Conservation (phyloP, 768 basidiomycete genomes). For the Lenzites betulinus region DNA sequence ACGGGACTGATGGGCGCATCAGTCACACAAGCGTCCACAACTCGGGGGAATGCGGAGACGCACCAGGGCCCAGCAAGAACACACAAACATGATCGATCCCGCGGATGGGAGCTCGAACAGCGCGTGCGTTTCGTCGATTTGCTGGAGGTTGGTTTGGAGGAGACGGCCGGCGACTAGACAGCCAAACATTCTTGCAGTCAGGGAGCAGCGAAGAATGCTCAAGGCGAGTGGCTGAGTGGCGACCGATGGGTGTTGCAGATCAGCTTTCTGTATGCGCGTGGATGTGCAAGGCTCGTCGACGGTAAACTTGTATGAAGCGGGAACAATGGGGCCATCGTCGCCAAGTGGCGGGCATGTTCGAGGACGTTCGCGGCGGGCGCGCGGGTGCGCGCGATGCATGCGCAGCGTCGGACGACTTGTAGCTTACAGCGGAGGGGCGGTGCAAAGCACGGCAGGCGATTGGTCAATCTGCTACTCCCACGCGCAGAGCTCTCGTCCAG, state of each 20-base stretch:
- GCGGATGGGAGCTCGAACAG: slow-evolving; percentile 74
- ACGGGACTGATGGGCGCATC: slow-evolving; percentile 51
- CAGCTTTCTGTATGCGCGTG: too few relatives aligned
- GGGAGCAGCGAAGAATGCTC: too few relatives aligned
- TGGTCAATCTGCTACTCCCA: too few relatives aligned
- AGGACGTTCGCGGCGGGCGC: slow-evolving; percentile 11
- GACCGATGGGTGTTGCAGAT: too few relatives aligned
- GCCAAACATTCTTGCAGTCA: slow-evolving; percentile 79
- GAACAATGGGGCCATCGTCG: background rate
- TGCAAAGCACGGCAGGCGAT: too few relatives aligned
- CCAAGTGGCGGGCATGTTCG: slow-evolving; percentile 15
- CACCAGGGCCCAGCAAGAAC: slow-evolving; percentile 79
- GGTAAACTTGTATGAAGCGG: too few relatives aligned
- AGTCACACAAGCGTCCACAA: background rate
- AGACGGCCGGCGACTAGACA: slow-evolving; percentile 78
- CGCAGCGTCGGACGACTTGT: background rate
- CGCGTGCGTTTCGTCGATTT: slow-evolving; percentile 83
- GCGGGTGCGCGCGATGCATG: background rate
- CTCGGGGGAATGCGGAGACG: slow-evolving; percentile 22
- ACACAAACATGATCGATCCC: slow-evolving; percentile 76
- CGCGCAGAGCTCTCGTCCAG: too few relatives aligned
- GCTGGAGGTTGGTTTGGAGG: slow-evolving; percentile 77
- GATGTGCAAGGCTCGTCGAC: too few relatives aligned
- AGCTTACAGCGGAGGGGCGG: too few relatives aligned
- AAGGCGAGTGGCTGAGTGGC: too few relatives aligned